A percentile compares a stretch with the other conserved stretches of the same genome.
Evolutionary conservation across 176 grass and related monocot genomes (phyloP).

Genomic region (Oryza punctata): DNA sequence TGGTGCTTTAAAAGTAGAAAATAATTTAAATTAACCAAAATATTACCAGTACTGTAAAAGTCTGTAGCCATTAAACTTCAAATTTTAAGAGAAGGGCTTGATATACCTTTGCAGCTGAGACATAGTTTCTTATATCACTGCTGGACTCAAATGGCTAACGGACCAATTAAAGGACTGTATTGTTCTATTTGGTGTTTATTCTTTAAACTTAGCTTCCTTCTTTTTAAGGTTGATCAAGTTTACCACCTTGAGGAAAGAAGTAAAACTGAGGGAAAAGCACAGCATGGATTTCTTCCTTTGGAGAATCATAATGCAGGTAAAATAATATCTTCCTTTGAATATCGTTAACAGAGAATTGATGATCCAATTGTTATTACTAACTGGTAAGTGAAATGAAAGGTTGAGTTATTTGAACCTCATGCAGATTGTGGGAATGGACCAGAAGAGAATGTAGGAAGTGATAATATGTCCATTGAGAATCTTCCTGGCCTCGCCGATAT

Average conservation of each 20-base stretch:
- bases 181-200: constrained; percentile 35
- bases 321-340: not conserved
- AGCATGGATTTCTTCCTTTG: constrained; percentile 22
- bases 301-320: constrained; percentile 51
- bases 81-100: not conserved
- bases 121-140: constrained; percentile 11
- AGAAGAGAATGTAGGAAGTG: constrained; percentile 31
- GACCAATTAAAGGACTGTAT: not conserved
- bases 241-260: constrained; percentile 59
- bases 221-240: constrained; percentile 85
- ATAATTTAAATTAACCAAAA: not conserved
- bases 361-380: constrained; percentile 6
- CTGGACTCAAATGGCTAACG: not conserved
- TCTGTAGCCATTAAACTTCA: not conserved
- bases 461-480: constrained; percentile 19
- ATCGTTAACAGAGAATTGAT: not conserved
- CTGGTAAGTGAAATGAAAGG: constrained; percentile 33
- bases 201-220: constrained; percentile 31
- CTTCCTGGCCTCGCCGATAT: constrained; percentile 38
- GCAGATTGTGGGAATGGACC: constrained; percentile 40
- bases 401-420: constrained; percentile 38
- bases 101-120: not conserved
- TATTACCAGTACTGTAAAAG: not conserved
- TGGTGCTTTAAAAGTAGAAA: not conserved
- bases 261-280: constrained; percentile 37